Evolutionary conservation across 768 basidiomycete species (phyloP), one percentile per base, ranked within the genome.

Genomic region (Lentinula aciculospora): DNA sequence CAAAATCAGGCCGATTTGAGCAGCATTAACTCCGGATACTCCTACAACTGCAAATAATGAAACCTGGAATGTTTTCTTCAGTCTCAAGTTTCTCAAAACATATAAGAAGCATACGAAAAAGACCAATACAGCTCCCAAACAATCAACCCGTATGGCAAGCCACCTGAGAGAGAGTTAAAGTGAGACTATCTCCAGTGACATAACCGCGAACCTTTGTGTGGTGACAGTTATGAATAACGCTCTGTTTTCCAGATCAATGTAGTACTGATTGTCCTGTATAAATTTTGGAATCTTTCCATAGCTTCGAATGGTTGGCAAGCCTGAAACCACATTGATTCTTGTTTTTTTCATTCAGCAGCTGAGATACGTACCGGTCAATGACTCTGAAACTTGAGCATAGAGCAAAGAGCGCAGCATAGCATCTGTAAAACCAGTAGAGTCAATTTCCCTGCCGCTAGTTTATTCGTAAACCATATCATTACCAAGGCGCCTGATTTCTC

Each of bases 381-480:
- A 88, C 68, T 92, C 90, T 0, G 86, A 81, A 65, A 92, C 87
- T 64, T 89, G 88, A 0, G 88, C 81, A 66, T 92, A 92, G 10
- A 92, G 76, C 8, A 86, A 71, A 2, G 86, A 88, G 42, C 89
- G 85, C 4, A 92, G 74, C 73, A 88, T 81, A 7, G 85, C 77
- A 67, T 90, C 89, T 50, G 1, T 46, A 7, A 31, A 48, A 48
- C 31, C 47, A 31, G 13, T 7, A 48, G 17, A n/a, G 17, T 39
- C 17, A 39, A 17, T 39, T 5, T 39, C 3, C 32, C 13, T 46
- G 12, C 12, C 5, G 4, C 19, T 7, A 48, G n/a, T n/a, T 29
- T 8, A 19, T 4, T 29, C 12, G 15, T 27, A 27, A 6, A 3
- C 31, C 17, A 29, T 17, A 9, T 28, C 9, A 29, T 32, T 36